A percentile compares a stretch with the other conserved stretches of the same genome.
Conservation (phyloP, 306 rosid species). For the Astragalus glycyphyllos region DNA sequence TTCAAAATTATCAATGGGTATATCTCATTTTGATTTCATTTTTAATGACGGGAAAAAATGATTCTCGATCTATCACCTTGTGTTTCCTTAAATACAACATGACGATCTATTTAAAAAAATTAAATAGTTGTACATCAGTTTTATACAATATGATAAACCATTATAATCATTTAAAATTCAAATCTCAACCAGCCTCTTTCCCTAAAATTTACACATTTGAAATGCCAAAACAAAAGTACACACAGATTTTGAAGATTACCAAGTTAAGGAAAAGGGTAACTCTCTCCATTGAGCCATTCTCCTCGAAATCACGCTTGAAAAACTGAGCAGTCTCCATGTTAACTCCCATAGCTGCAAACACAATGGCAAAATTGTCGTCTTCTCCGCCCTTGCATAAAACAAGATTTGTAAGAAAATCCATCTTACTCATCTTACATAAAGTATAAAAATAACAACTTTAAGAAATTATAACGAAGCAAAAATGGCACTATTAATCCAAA, state of each 20-base stretch:
- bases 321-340: constrained; percentile 99
- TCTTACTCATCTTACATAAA: constrained; percentile 2
- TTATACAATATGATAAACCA: too few relatives aligned
- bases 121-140: too few relatives aligned
- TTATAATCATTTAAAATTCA: constrained; percentile 23
- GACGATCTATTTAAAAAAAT: constrained; percentile 17
- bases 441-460: constrained; percentile 10
- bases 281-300: constrained; percentile 99
- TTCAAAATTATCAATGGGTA: neutral
- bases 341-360: constrained; percentile 99
- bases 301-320: constrained; percentile 99
- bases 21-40: constrained; percentile 5
- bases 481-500: constrained; percentile 17
- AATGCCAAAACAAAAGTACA: neutral
- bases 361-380: constrained; percentile 98
- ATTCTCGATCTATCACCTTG: constrained; percentile 20
- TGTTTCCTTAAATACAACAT: constrained; percentile 27
- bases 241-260: constrained; percentile 55
- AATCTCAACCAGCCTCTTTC: neutral
- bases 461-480: constrained; percentile 13
- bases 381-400: constrained; percentile 68
- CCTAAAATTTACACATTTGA: neutral
- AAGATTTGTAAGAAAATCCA: constrained; percentile 30
- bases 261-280: constrained; percentile 98
- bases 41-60: neutral